phyloP scores from a whole-genome alignment of 805 yeast genomes.

The Komagataella kurtzmanii region DNA sequence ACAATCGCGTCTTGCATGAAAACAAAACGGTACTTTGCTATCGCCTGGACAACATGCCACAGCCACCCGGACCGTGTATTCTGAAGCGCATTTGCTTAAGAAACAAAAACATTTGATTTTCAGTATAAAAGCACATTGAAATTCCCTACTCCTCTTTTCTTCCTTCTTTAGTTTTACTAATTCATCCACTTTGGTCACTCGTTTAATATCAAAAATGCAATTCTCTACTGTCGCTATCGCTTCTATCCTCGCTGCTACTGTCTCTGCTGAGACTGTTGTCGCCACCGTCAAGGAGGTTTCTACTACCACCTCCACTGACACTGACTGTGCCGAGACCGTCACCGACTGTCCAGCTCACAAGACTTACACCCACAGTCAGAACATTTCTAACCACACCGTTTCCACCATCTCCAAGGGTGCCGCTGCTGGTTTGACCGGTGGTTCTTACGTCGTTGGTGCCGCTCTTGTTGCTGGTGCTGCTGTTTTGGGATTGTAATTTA shows the following conservation, averaged over 20 bases:
- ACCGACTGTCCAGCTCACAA: slow-evolving; percentile 28
- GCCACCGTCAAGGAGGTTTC: slow-evolving; percentile 19
- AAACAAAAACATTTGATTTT: neutral
- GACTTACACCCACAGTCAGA: neutral
- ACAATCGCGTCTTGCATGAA: neutral
- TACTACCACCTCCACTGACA: slow-evolving; percentile 31
- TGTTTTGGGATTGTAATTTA: slow-evolving; percentile 3
- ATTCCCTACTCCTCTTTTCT: neutral
- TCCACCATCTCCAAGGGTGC: slow-evolving; percentile 5
- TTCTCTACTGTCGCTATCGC: slow-evolving; percentile 2
- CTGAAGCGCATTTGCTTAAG: neutral
- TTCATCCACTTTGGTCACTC: slow-evolving; percentile 1
- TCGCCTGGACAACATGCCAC: neutral
- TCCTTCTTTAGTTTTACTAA: neutral
- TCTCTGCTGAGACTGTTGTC: slow-evolving; percentile 18
- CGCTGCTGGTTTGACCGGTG: slow-evolving; percentile 4
- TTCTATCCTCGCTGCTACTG: slow-evolving; percentile 15
- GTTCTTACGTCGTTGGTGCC: slow-evolving; percentile 8
- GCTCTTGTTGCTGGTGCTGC: slow-evolving; percentile 8
- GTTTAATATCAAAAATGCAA: slow-evolving; percentile 3
- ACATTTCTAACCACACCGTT: slow-evolving; percentile 8
- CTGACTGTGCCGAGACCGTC: slow-evolving; percentile 28
- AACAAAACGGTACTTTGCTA: neutral
- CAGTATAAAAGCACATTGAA: neutral
- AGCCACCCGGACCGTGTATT: neutral